Conservation (phyloP, 495 filamentous ascomycete genomes). For the Penicillium turbatum region DNA sequence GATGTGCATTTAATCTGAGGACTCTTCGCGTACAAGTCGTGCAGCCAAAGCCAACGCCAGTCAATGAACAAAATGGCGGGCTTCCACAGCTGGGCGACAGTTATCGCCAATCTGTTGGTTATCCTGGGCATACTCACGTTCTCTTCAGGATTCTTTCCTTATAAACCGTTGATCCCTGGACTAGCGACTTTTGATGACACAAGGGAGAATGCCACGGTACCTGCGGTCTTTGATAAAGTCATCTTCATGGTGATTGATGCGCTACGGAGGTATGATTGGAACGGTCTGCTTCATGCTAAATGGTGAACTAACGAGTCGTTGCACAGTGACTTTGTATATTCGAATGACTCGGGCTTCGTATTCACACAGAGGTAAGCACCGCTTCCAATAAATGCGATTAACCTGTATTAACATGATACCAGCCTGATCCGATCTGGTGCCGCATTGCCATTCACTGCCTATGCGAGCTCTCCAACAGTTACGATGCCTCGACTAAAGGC, state of each 20-base stretch:
- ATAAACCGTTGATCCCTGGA: slow-evolving; percentile 88
- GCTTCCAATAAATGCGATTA: background rate
- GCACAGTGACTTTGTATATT: slow-evolving; percentile 92
- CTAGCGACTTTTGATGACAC: slow-evolving; percentile 59
- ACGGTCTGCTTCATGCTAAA: background rate
- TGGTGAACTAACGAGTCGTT: slow-evolving; percentile 11
- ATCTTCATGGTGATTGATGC: slow-evolving; percentile 99
- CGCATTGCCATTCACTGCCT: slow-evolving; percentile 89
- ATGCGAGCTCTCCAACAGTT: slow-evolving; percentile 94
- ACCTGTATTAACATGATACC: slow-evolving; percentile 4
- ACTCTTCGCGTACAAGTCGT: background rate
- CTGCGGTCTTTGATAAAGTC: slow-evolving; percentile 76
- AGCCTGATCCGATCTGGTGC: slow-evolving; percentile 80
- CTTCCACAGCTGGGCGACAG: slow-evolving; percentile 22
- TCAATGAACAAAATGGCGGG: slow-evolving; percentile 21
- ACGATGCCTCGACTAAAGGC: slow-evolving; percentile 98
- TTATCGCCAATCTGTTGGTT: slow-evolving; percentile 67
- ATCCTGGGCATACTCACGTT: slow-evolving; percentile 76
- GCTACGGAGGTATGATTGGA: slow-evolving; percentile 64
- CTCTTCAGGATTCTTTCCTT: slow-evolving; percentile 92
- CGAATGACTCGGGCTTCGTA: slow-evolving; percentile 70
- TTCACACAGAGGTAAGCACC: slow-evolving; percentile 78
- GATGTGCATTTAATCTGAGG: background rate
- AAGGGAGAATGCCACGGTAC: slow-evolving; percentile 29
- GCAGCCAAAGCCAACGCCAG: background rate